Percentiles rank a stretch among this genome's conserved stretches.
These are phyloP conservation scores for Wickerhamiella allomyrinae DNA, from an alignment of 805 yeast species.

Conservation along the genomic window DNA sequence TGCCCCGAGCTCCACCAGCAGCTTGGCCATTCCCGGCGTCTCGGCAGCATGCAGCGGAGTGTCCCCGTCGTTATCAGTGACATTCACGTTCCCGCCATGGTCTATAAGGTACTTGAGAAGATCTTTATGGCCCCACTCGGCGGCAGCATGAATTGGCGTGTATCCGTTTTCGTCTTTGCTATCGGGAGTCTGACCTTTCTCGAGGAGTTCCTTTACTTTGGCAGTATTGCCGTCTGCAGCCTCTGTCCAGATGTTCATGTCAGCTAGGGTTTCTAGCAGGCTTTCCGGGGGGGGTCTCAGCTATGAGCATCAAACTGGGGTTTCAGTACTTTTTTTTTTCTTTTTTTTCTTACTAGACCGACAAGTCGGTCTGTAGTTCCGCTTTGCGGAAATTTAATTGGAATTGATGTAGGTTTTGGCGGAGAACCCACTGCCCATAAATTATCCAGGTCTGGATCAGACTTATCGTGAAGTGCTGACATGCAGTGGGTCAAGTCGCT, in stretches of 20 bases:
- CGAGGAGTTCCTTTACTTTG: conserved; percentile 42
- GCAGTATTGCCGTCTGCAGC: conserved; percentile 69
- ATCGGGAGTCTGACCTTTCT: conserved; percentile 46
- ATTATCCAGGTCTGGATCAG: too few relatives aligned
- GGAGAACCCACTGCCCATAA: too few relatives aligned
- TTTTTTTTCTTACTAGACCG: too few relatives aligned
- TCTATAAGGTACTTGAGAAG: conserved; percentile 43
- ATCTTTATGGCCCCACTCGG: conserved; percentile 73
- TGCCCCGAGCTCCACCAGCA: conserved; percentile 55
- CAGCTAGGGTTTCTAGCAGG: too few relatives aligned
- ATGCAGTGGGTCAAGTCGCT: background rate
- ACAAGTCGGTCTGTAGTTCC: too few relatives aligned
- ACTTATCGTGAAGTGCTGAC: too few relatives aligned
- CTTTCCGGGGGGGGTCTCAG: too few relatives aligned
- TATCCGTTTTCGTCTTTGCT: conserved; percentile 85
- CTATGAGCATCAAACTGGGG: too few relatives aligned
- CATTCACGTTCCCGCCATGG: conserved; percentile 65
- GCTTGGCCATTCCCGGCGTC: conserved; percentile 46
- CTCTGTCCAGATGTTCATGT: conserved; percentile 80
- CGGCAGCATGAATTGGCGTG: conserved; percentile 96
- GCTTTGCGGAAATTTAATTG: too few relatives aligned
- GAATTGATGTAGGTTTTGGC: too few relatives aligned
- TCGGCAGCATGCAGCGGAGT: conserved; percentile 91
- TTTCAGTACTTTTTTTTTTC: too few relatives aligned
- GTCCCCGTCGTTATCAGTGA: conserved; percentile 82